Percentiles rank a stretch among this genome's conserved stretches.
Evolutionary conservation across 164 flowering plant genomes (phyloP).

Genomic region (Annona squamosa): DNA sequence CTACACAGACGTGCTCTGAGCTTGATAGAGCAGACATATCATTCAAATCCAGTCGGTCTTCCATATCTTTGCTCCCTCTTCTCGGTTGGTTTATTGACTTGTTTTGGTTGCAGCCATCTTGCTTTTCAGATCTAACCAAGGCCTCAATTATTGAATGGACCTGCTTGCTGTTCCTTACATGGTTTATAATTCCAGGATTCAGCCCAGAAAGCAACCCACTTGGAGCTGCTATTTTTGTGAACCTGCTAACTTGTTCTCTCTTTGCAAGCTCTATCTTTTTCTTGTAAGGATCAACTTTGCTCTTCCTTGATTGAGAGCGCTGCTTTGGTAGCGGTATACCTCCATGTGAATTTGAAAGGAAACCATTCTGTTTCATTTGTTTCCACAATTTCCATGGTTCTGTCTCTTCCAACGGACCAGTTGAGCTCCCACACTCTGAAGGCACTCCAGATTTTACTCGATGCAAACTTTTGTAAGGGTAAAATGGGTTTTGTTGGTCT

Average conservation of each 20-base stretch:
- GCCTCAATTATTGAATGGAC: slow-evolving; percentile 92
- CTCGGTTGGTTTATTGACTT: slow-evolving; percentile 15
- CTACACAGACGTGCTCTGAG: slow-evolving; percentile 22
- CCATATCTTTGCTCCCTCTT: slow-evolving; percentile 19
- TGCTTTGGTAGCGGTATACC: slow-evolving; percentile 59
- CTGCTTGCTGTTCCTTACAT: slow-evolving; percentile 90
- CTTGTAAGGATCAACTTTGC: slow-evolving; percentile 47
- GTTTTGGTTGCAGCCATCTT: slow-evolving; percentile 21
- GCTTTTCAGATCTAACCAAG: slow-evolving; percentile 57
- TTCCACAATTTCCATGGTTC: slow-evolving; percentile 60
- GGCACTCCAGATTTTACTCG: slow-evolving; percentile 32
- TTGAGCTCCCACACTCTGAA: slow-evolving; percentile 66
- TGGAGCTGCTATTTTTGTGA: slow-evolving; percentile 86
- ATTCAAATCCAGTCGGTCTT: slow-evolving; percentile 9
- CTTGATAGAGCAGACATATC: slow-evolving; percentile 11
- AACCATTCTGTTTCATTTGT: slow-evolving; percentile 85
- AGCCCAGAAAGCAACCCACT: slow-evolving; percentile 79
- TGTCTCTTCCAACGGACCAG: slow-evolving; percentile 47
- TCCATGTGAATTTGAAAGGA: slow-evolving; percentile 56
- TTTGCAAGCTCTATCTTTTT: slow-evolving; percentile 75
- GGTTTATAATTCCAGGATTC: slow-evolving; percentile 92
- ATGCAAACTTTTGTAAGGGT: slow-evolving; percentile 25
- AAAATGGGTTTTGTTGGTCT: slow-evolving; percentile 27
- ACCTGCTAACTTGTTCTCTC: slow-evolving; percentile 76
- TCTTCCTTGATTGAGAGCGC: slow-evolving; percentile 42